Evolutionary conservation across 2,329 filamentous ascomycete genomes (phyloP).

Genomic region (Xenosphaeropsis pyriputrescens): DNA sequence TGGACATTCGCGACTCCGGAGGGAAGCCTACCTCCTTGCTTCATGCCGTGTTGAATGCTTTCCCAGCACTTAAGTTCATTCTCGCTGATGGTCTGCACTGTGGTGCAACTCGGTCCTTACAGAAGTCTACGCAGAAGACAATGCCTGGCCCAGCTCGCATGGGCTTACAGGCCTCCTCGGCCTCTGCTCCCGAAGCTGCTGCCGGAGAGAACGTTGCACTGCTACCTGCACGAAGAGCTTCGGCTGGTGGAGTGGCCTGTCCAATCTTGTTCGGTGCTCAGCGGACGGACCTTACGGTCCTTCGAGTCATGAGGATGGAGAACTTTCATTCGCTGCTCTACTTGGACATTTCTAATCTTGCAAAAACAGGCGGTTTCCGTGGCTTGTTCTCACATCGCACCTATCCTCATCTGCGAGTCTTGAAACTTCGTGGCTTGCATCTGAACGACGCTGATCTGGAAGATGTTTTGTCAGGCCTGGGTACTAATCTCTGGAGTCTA

Average conservation of each 20-base stretch:
- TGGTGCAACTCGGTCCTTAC: no score
- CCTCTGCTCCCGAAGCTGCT: conserved; percentile 5
- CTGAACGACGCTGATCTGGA: conserved; percentile 25
- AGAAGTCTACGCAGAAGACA: no score
- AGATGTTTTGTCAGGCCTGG: conserved; percentile 20
- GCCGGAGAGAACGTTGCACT: conserved; percentile 22
- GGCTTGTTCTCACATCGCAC: conserved; percentile 22
- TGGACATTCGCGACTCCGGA: conserved; percentile 17
- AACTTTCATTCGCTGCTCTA: conserved; percentile 25
- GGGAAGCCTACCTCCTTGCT: conserved; percentile 25
- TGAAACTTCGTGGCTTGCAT: conserved; percentile 33
- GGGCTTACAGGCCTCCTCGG: conserved; percentile 19
- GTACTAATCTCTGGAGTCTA: conserved; percentile 36
- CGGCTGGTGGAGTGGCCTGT: conserved; percentile 24
- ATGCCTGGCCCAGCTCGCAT: no score
- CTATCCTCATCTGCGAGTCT: conserved; percentile 31
- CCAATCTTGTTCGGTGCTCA: conserved; percentile 26
- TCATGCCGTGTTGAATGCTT: conserved; percentile 23
- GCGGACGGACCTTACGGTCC: conserved; percentile 24
- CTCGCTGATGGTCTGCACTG: not conserved
- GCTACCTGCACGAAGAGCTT: conserved; percentile 29
- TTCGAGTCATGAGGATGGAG: conserved; percentile 20
- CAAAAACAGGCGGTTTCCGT: conserved; percentile 15
- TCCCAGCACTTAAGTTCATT: conserved; percentile 15
- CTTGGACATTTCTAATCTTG: conserved; percentile 35